Conservation (phyloP, 345 rosid species). For the Cardamine occulta region DNA sequence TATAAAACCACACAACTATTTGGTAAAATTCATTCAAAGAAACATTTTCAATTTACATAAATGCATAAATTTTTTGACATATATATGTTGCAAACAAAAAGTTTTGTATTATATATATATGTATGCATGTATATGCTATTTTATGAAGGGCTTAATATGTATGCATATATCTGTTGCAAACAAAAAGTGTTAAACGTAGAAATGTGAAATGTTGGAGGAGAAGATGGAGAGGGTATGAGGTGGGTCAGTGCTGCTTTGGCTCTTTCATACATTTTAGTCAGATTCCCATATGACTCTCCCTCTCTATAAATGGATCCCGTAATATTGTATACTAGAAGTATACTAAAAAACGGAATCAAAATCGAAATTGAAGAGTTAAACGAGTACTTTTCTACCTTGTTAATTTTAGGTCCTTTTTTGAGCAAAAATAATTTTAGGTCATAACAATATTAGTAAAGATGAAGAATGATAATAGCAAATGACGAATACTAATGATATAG, state of each 20-base stretch:
- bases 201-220: slow-evolving; percentile 38
- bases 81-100: background rate
- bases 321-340: slow-evolving; percentile 29
- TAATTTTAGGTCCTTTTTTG: background rate
- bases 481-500: slow-evolving; percentile 15
- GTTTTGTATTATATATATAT: background rate
- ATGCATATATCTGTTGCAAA: background rate
- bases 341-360: slow-evolving; percentile 23
- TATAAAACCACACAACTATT: slow-evolving; percentile 3
- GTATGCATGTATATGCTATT: background rate
- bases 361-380: slow-evolving; percentile 36
- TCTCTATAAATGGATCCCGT: slow-evolving; percentile 27
- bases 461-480: slow-evolving; percentile 4
- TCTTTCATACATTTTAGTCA: slow-evolving; percentile 39
- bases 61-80: background rate
- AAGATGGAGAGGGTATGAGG: slow-evolving; percentile 39
- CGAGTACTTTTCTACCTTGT: slow-evolving; percentile 9
- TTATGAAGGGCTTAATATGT: background rate
- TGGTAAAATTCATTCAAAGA: background rate
- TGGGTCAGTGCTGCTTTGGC: slow-evolving; percentile 47
- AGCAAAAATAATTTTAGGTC: background rate
- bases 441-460: background rate
- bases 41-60: background rate
- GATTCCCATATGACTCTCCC: slow-evolving; percentile 38
- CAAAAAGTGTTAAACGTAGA: slow-evolving; percentile 6